Evolutionary conservation across 805 yeast genomes (phyloP).

Genomic region (Yamadazyma endophytica): DNA sequence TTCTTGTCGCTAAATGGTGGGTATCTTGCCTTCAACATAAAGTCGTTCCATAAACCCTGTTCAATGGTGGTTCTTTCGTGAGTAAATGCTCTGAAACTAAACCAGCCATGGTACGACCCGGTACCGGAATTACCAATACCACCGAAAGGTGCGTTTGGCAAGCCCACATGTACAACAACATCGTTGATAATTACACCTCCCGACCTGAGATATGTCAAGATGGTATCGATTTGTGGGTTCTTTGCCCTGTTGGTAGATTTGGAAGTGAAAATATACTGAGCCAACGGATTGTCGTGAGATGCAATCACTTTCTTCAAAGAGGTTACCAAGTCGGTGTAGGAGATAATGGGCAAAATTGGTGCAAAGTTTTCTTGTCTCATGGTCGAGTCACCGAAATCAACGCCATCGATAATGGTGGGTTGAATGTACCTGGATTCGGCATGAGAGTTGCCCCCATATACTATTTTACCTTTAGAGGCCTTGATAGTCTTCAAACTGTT

Average conservation of each 20-base stretch:
- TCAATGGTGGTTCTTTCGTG: slow-evolving; percentile 66
- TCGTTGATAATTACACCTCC: slow-evolving; percentile 75
- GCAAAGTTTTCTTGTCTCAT: slow-evolving; percentile 82
- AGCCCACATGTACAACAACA: slow-evolving; percentile 64
- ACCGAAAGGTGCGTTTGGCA: slow-evolving; percentile 77
- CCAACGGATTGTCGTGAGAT: slow-evolving; percentile 73
- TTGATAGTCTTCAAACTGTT: slow-evolving; percentile 43
- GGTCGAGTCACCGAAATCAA: slow-evolving; percentile 59
- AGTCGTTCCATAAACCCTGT: slow-evolving; percentile 65
- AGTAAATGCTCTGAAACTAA: slow-evolving; percentile 52
- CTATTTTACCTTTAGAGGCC: slow-evolving; percentile 48
- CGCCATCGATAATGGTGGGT: slow-evolving; percentile 71
- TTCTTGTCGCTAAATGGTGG: slow-evolving; percentile 53
- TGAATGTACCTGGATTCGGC: slow-evolving; percentile 46
- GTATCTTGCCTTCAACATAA: slow-evolving; percentile 54
- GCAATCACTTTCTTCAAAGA: slow-evolving; percentile 41
- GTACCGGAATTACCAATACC: slow-evolving; percentile 84
- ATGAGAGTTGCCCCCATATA: slow-evolving; percentile 44
- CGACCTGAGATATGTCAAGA: slow-evolving; percentile 56
- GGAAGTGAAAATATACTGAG: slow-evolving; percentile 63
- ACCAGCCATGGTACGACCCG: slow-evolving; percentile 78
- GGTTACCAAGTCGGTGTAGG: slow-evolving; percentile 42
- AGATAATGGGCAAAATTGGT: slow-evolving; percentile 75
- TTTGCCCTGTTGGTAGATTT: slow-evolving; percentile 42
- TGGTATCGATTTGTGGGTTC: slow-evolving; percentile 37